Conservation (phyloP, 768 basidiomycete genomes). For the Rhizopogon vulgaris region DNA sequence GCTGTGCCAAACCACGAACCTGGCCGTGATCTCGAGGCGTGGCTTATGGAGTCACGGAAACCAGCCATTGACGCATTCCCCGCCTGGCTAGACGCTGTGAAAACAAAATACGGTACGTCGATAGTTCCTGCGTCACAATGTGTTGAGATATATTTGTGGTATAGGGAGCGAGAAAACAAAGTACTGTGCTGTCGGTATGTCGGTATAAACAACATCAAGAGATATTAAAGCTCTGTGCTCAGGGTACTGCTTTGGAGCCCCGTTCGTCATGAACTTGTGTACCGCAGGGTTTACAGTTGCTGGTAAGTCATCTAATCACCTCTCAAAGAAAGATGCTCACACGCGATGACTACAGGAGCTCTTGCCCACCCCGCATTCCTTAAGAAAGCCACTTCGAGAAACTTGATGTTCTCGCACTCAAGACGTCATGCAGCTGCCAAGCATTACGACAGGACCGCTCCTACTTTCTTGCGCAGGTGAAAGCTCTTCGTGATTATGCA, state of each 20-base stretch:
- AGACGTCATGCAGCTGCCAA: not conserved
- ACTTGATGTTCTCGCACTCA: conserved; percentile 19
- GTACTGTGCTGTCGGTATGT: conserved; percentile 39
- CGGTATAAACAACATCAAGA: not conserved
- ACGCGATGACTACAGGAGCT: conserved; percentile 25
- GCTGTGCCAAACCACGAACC: conserved; percentile 30
- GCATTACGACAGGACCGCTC: conserved; percentile 8
- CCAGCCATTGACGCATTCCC: conserved; percentile 35
- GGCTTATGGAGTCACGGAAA: conserved; percentile 28
- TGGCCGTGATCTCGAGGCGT: conserved; percentile 26
- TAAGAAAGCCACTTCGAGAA: conserved; percentile 48
- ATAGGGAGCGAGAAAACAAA: conserved; percentile 26
- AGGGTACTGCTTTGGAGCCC: conserved; percentile 56
- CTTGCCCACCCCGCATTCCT: conserved; percentile 48
- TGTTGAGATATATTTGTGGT: conserved; percentile 9
- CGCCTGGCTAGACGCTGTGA: conserved; percentile 47
- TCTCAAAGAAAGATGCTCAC: not conserved
- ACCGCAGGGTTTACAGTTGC: conserved; percentile 38
- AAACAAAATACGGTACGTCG: conserved; percentile 37
- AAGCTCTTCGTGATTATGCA: not conserved
- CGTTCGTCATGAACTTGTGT: conserved; percentile 40
- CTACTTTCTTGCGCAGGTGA: conserved; percentile 19
- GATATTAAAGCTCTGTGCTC: not conserved
- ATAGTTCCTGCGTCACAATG: not conserved
- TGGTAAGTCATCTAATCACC: conserved; percentile 23